phyloP scores from a whole-genome alignment of 2,329 filamentous ascomycete genomes.

The Ophiostoma novo-ulmi region DNA sequence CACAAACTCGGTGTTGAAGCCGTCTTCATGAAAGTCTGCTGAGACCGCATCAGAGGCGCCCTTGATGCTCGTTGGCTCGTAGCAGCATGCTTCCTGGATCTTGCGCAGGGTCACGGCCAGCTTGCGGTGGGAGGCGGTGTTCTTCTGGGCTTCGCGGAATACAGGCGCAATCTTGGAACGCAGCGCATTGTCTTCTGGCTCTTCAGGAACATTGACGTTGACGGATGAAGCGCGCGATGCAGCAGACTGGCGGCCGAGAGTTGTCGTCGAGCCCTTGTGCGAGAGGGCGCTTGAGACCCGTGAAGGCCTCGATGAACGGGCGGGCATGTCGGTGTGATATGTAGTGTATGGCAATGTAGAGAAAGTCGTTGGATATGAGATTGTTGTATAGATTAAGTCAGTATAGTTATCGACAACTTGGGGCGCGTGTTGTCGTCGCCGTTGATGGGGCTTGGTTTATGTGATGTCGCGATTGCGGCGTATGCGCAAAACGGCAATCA shows the following conservation, averaged over 20 bases:
- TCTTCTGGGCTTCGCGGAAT: constrained; percentile 79
- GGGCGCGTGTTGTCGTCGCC: background rate
- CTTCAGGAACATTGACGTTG: constrained; percentile 56
- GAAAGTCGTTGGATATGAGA: background rate
- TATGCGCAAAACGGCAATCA: constrained; percentile 1
- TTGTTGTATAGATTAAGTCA: background rate
- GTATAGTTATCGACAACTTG: background rate
- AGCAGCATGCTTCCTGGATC: constrained; percentile 79
- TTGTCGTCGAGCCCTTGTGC: constrained; percentile 38
- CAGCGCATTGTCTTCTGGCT: constrained; percentile 64
- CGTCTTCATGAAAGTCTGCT: constrained; percentile 71
- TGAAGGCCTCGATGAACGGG: constrained; percentile 45
- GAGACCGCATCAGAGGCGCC: constrained; percentile 38
- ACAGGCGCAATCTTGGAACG: constrained; percentile 68
- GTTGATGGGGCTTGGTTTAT: background rate
- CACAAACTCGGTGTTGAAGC: constrained; percentile 82
- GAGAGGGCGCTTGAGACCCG: constrained; percentile 40
- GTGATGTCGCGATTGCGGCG: background rate
- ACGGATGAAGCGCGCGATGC: constrained; percentile 45
- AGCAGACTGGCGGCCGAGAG: constrained; percentile 41
- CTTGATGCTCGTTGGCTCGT: constrained; percentile 48
- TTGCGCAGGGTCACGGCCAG: constrained; percentile 82
- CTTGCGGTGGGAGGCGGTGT: constrained; percentile 84
- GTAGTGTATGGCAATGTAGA: background rate
- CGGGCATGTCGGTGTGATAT: constrained; percentile 42